These are phyloP conservation scores for Torulaspora globosa DNA, from an alignment of 1,139 yeast genomes.

Conservation along the genomic window DNA sequence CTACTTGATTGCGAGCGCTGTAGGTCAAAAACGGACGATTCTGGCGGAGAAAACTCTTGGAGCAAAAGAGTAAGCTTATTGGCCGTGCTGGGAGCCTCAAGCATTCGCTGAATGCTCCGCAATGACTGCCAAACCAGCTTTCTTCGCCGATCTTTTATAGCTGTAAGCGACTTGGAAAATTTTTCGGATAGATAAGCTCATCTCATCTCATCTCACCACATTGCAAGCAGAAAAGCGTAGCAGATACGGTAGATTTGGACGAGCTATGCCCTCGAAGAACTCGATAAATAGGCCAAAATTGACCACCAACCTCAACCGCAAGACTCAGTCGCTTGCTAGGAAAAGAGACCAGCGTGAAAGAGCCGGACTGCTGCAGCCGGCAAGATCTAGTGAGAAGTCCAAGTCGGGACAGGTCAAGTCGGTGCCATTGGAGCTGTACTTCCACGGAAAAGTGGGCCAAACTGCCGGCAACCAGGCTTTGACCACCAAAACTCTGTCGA, in stretches of 20 bases:
- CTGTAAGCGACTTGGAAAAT: slow-evolving; percentile 8
- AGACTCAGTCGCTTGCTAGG: slow-evolving; percentile 51
- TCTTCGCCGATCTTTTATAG: too few species aligned
- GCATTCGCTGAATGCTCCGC: background rate
- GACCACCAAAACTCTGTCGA: slow-evolving; percentile 63
- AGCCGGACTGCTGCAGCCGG: slow-evolving; percentile 40
- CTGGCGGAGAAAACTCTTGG: background rate
- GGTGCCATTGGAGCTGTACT: slow-evolving; percentile 61
- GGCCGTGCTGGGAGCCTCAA: too few species aligned
- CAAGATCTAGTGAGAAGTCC: slow-evolving; percentile 46
- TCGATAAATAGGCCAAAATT: slow-evolving; percentile 76
- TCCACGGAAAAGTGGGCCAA: slow-evolving; percentile 36
- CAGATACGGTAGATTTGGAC: background rate
- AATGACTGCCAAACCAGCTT: background rate
- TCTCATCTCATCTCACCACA: slow-evolving; percentile 16
- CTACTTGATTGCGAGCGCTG: background rate
- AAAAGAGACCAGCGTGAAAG: slow-evolving; percentile 55
- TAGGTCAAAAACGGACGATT: background rate
- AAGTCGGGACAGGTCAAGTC: slow-evolving; percentile 49
- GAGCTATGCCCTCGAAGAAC: slow-evolving; percentile 69
- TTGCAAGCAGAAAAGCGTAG: background rate
- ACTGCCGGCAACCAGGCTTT: slow-evolving; percentile 29
- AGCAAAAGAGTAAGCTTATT: background rate
- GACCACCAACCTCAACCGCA: slow-evolving; percentile 52
- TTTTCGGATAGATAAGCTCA: slow-evolving; percentile 6